Conservation (phyloP, 495 filamentous ascomycete species). For the Platismatia glauca region DNA sequence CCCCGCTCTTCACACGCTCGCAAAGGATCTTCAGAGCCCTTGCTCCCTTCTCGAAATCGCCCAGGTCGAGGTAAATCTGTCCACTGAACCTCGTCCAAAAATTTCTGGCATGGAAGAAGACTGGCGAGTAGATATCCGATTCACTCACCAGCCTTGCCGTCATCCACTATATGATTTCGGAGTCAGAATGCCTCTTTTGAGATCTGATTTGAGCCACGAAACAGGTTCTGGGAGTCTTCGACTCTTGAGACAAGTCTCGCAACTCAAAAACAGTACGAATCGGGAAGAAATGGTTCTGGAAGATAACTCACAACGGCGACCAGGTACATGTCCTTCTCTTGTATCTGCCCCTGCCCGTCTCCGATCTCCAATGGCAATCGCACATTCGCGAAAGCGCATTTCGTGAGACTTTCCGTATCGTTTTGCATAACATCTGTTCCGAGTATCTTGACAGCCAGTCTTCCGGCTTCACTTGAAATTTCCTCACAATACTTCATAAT, state of each 20-base stretch:
- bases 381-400: slow-evolving; percentile 58
- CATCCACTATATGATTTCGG: too few species aligned
- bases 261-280: too few species aligned
- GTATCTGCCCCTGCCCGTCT: slow-evolving; percentile 18
- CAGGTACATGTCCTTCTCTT: slow-evolving; percentile 26
- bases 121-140: slow-evolving; percentile 60
- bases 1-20: slow-evolving; percentile 1
- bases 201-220: too few species aligned
- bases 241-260: too few species aligned
- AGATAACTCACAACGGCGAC: too few species aligned
- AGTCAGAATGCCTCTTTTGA: too few species aligned
- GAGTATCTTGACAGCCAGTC: slow-evolving; percentile 47
- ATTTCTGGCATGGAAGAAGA: slow-evolving; percentile 48
- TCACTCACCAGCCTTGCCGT: slow-evolving; percentile 40
- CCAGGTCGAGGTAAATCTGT: slow-evolving; percentile 68
- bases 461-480: slow-evolving; percentile 53
- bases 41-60: slow-evolving; percentile 49
- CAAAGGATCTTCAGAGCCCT: slow-evolving; percentile 2
- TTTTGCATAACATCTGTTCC: slow-evolving; percentile 63
- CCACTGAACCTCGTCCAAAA: slow-evolving; percentile 68
- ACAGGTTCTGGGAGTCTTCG: too few species aligned
- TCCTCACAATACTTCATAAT: slow-evolving; percentile 50
- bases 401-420: slow-evolving; percentile 34
- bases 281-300: too few species aligned
- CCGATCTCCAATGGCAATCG: slow-evolving; percentile 54